A percentile compares a stretch with the other conserved stretches of the same genome.
Conservation (phyloP, 768 basidiomycete genomes). For the Boletales sp. region DNA sequence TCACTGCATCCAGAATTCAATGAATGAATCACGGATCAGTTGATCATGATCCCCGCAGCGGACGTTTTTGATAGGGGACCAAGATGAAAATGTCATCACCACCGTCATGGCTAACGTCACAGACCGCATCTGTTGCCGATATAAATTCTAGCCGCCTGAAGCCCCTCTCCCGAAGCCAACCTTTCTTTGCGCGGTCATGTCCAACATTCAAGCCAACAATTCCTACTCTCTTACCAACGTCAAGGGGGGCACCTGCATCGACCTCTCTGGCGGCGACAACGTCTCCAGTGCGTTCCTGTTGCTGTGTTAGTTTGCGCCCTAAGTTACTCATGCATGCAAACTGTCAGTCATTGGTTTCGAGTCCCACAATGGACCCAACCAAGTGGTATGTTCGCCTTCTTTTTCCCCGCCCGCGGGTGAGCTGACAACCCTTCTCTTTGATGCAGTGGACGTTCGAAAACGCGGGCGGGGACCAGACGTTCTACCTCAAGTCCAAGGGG, state of each 20-base stretch:
- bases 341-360: conserved; percentile 47
- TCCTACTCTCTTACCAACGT: conserved; percentile 49
- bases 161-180: neutral
- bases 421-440: no score
- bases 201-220: conserved; percentile 30
- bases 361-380: conserved; percentile 43
- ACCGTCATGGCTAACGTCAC: neutral
- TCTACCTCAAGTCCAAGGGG: conserved; percentile 41
- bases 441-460: conserved; percentile 45
- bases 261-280: conserved; percentile 54
- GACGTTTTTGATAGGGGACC: neutral
- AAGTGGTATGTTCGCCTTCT: conserved; percentile 34
- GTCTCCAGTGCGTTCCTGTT: conserved; percentile 36
- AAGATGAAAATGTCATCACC: neutral
- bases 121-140: no score
- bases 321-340: neutral
- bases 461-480: conserved; percentile 21
- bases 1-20: no score
- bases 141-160: neutral
- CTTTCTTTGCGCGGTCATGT: conserved; percentile 8
- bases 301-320: no score
- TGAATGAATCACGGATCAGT: no score
- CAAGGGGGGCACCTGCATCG: conserved; percentile 49
- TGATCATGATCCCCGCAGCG: no score
- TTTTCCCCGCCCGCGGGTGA: neutral